A percentile compares a stretch with the other conserved stretches of the same genome.
phyloP scores from a whole-genome alignment of 768 basidiomycete genomes.

The Sutorius australiensis region DNA sequence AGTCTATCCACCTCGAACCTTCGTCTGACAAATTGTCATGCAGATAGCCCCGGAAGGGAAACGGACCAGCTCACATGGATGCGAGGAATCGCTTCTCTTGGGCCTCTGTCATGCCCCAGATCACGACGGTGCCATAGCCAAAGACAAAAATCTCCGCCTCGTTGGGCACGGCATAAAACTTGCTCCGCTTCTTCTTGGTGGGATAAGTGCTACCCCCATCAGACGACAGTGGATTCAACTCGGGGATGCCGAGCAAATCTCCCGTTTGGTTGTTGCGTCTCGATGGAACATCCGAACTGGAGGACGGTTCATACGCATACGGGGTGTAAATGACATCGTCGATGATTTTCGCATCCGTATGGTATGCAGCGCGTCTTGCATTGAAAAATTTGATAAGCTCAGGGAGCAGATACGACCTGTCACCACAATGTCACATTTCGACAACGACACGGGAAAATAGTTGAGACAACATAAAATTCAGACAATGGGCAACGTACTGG shows the following conservation, averaged over 20 bases:
- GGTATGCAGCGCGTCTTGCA: slow-evolving; percentile 76
- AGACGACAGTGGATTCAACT: slow-evolving; percentile 37
- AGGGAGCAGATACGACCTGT: slow-evolving; percentile 82
- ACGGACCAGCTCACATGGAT: slow-evolving; percentile 66
- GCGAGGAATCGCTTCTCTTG: slow-evolving; percentile 89
- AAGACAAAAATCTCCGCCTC: slow-evolving; percentile 92
- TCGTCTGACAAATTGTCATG: slow-evolving; percentile 50
- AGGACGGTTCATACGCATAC: slow-evolving; percentile 66
- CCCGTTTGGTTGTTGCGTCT: slow-evolving; percentile 43
- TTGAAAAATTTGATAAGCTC: slow-evolving; percentile 89
- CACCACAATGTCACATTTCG: background rate
- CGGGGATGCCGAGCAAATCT: slow-evolving; percentile 77
- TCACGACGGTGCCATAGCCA: slow-evolving; percentile 90
- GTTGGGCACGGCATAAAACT: slow-evolving; percentile 60
- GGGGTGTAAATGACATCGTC: slow-evolving; percentile 96
- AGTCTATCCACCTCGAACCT: slow-evolving; percentile 92
- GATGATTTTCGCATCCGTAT: slow-evolving; percentile 81
- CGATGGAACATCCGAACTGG: slow-evolving; percentile 30
- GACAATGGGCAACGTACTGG: slow-evolving; percentile 45
- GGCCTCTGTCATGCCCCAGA: slow-evolving; percentile 96
- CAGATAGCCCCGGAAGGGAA: background rate
- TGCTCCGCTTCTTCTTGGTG: slow-evolving; percentile 53
- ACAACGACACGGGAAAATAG: too few relatives aligned
- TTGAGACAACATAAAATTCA: too few relatives aligned
- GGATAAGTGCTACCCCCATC: slow-evolving; percentile 34